Evolutionary conservation across 345 rosid genomes (phyloP).

Genomic region (Heritiera fomes): DNA sequence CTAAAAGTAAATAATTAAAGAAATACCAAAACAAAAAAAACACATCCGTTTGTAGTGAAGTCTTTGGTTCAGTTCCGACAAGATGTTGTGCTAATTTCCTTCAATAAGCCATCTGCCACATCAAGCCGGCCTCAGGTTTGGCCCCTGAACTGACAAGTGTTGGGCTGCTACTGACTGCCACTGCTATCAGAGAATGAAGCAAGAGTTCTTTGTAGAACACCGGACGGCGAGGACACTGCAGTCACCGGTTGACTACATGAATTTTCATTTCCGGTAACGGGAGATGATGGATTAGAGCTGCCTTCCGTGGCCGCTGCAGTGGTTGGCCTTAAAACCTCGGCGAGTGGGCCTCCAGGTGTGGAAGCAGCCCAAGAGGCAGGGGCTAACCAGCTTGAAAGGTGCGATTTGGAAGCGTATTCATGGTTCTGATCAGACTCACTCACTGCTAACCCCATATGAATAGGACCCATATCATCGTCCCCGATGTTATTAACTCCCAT

Average conservation of each 20-base stretch:
- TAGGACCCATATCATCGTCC: conserved; percentile 43
- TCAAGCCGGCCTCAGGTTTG: conserved; percentile 37
- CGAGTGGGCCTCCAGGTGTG: conserved; percentile 76
- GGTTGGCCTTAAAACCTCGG: conserved; percentile 56
- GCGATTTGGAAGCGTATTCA: conserved; percentile 30
- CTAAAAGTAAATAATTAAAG: not conserved
- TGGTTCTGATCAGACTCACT: conserved; percentile 30
- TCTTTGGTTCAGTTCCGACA: not conserved
- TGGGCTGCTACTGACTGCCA: conserved; percentile 49
- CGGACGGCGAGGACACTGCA: conserved; percentile 58
- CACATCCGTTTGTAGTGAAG: not conserved
- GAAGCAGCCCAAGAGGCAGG: conserved; percentile 39
- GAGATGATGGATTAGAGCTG: conserved; percentile 30
- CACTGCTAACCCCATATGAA: conserved; percentile 42
- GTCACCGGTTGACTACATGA: conserved; percentile 33
- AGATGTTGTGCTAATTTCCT: conserved; percentile 23
- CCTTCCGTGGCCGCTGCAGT: not conserved
- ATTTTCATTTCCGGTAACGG: conserved; percentile 27
- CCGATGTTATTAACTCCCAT: conserved; percentile 44
- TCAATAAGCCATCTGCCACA: conserved; percentile 33
- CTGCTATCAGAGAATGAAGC: conserved; percentile 68
- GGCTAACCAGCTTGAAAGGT: conserved; percentile 43
- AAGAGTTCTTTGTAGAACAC: conserved; percentile 47
- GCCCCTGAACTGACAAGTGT: conserved; percentile 33
- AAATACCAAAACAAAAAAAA: not conserved